A percentile compares a stretch with the other conserved stretches of the same genome.
Evolutionary conservation across 108 stramenopile species (phyloP).

Genomic region (Nitzschia sp.): DNA sequence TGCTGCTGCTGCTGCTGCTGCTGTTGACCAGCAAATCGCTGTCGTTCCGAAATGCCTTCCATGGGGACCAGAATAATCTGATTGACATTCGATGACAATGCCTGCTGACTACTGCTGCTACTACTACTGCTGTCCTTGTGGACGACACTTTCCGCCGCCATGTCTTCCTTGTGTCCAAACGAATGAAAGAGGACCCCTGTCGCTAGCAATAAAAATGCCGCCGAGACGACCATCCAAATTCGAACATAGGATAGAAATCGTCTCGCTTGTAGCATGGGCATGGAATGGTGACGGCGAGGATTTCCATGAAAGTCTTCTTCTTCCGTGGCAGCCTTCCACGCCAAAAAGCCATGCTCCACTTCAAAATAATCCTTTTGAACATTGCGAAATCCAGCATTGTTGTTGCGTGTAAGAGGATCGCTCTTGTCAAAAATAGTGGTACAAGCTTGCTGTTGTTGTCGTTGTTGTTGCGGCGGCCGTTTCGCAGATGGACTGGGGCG

Average conservation of each 20-base stretch:
- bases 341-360: constrained; percentile 32
- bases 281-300: constrained; percentile 16
- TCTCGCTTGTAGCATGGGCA: constrained; percentile 33
- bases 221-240: constrained; percentile 47
- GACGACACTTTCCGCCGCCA: neutral
- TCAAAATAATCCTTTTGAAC: constrained; percentile 43
- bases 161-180: constrained; percentile 16
- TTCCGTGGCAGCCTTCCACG: constrained; percentile 7
- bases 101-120: neutral
- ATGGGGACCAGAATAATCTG: constrained; percentile 39
- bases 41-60: constrained; percentile 24
- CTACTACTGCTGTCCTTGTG: neutral
- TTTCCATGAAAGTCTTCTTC: constrained; percentile 9
- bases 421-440: constrained; percentile 10
- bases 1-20: constrained; percentile 3
- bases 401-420: constrained; percentile 1
- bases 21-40: constrained; percentile 8
- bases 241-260: constrained; percentile 39
- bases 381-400: constrained; percentile 3
- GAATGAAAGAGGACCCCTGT: constrained; percentile 41
- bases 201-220: constrained; percentile 24
- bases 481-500: neutral
- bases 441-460: neutral
- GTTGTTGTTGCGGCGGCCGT: neutral
- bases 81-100: neutral